Evolutionary conservation across 345 rosid species (phyloP), one percentile per base, ranked within the genome.

Genomic region (Raphanus sativus): DNA sequence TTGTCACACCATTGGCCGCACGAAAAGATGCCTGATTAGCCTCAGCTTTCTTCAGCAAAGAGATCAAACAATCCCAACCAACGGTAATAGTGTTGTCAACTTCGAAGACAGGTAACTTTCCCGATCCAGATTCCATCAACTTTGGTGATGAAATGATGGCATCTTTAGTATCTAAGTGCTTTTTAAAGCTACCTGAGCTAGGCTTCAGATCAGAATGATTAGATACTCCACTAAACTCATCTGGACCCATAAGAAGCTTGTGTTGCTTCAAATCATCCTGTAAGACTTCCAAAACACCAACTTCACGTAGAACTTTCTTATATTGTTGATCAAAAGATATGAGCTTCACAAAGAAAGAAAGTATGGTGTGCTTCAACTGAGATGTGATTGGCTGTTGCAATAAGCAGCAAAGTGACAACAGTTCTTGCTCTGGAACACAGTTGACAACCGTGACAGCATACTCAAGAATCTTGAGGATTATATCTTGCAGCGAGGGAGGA

Each of bases 351-450:
- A 93, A 93, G 86, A 96, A 96, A 73, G 95, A 85, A 77, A 96
- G 97, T 81, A 93, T 86, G 12, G 96, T 89, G 77, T 90, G 91
- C 94, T 96, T 96, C 74, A 96, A 75, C 68, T 91, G 92, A 60
- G 99, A 84, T 67, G 97, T 76, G 55, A 96, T 93, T 69, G 93
- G 92, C 78, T 96, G 99, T 87, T 96, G 99, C 87, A 96, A 78
- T 71, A 96, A 86, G 89, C 99, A 96, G 84, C 98, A 93, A 55
- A 96, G 92, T 55, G 99, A 93, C 81, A 96, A 88, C 84, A 96
- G 76, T 79, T 96, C 99, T 83, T 96, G 99, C 87, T 96, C 99
- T 30, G 99, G 99, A 73, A 96, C 89, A 80, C 99, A 96, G 84
- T 90, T 96, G 81, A 91, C 97, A 70, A 96, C 97, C 29, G 99